A percentile compares a stretch with the other conserved stretches of the same genome.
Conservation (phyloP, 495 filamentous ascomycete species). For the Talaromyces adpressus region DNA sequence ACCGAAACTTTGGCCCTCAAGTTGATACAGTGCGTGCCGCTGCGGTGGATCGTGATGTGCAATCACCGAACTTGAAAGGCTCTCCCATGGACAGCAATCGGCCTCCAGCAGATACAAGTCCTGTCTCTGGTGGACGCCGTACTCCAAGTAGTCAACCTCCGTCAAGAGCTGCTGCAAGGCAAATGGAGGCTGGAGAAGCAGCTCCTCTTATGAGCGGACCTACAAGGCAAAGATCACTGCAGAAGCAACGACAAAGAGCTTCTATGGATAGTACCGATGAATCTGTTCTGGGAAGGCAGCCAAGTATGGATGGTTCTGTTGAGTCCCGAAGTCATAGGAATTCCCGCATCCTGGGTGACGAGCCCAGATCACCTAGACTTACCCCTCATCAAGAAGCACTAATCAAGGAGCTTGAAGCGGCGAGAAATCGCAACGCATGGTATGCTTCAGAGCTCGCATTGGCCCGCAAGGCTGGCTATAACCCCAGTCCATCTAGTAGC, state of each 20-base stretch:
- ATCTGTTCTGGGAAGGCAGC: constrained; percentile 33
- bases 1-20: constrained; percentile 40
- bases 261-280: constrained; percentile 42
- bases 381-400: constrained; percentile 48
- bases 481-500: constrained; percentile 61
- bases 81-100: constrained; percentile 31
- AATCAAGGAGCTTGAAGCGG: constrained; percentile 73
- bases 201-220: constrained; percentile 37
- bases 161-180: constrained; percentile 32
- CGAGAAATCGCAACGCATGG: constrained; percentile 87
- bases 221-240: constrained; percentile 36
- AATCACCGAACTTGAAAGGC: constrained; percentile 51
- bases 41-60: constrained; percentile 39
- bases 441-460: constrained; percentile 91
- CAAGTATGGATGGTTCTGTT: constrained; percentile 37
- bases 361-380: constrained; percentile 37
- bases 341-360: constrained; percentile 32
- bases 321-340: constrained; percentile 34
- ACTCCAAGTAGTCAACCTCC: constrained; percentile 50
- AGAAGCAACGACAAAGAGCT: constrained; percentile 32
- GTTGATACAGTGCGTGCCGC: constrained; percentile 43
- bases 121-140: constrained; percentile 48
- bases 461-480: constrained; percentile 81
- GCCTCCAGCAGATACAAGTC: constrained; percentile 22
- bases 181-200: constrained; percentile 44